Base-by-base conservation (phyloP, 805 yeast genomes). In the Lachancea meyersii region DNA sequence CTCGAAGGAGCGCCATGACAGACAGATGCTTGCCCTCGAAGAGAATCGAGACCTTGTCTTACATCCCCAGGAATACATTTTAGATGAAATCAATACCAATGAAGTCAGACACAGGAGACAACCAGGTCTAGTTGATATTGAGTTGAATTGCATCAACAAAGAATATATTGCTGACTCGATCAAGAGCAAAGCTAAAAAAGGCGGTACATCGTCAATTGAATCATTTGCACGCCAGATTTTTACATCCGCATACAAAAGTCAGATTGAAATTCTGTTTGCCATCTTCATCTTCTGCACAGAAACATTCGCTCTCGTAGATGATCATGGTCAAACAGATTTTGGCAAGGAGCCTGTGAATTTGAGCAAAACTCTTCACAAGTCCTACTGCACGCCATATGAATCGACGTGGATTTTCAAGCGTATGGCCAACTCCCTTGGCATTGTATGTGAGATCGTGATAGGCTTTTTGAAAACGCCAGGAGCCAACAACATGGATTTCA, bases 391-490 rank as follows among this genome's bases (percentile, higher is more conserved):
- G 73, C 41, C 86, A 1, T 82, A 76, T 51, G 95, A 87, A 55
- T 60, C 91, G 43, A 86, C 93, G 8, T 79, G 83, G 68, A 63
- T 87, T 17, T 84, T 87, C 60, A 79, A 80, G 47, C 75, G 77
- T 45, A 76, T 93, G 68, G 77, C 91, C 36, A 79, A 75, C 41
- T 71, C 81, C 0, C 67, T 89, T 38, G 80, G 82, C 9, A 72
- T 93, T 30, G 79, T 82, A 6, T 77, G 87, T 49, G 93, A 85
- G 47, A 71, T 87, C 1, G 79, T 93, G 2, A 67, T 79, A 20
- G 98, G 98, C 3, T 85, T 84, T 55, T 72, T 89, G 65, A 86
- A 89, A 57, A 76, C 80, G 20, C 95, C 96, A 7, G 79, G 79
- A 48, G 80, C 77, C 34, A 70, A 72, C 35, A 71, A 56, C 43